A percentile compares a stretch with the other conserved stretches of the same genome.
Conservation (phyloP, 2,329 filamentous ascomycete genomes). For the Ophiobolus disseminans region DNA sequence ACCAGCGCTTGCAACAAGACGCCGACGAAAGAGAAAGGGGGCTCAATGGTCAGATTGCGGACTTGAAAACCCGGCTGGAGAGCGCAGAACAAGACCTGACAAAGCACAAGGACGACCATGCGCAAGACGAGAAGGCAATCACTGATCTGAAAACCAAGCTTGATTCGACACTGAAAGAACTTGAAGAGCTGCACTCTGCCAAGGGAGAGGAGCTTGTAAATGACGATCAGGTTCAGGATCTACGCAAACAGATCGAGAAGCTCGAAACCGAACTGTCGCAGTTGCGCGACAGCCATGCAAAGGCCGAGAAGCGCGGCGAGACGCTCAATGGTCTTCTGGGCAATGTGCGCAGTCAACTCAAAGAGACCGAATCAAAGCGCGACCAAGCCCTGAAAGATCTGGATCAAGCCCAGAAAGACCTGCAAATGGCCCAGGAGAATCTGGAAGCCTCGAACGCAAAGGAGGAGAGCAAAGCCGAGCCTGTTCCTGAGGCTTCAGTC, state of each 20-base stretch:
- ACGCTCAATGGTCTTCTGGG: slow-evolving; percentile 64
- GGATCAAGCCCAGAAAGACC: slow-evolving; percentile 39
- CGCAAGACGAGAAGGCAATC: slow-evolving; percentile 53
- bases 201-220: slow-evolving; percentile 40
- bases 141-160: slow-evolving; percentile 41
- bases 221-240: slow-evolving; percentile 34
- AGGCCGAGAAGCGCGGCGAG: slow-evolving; percentile 60
- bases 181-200: slow-evolving; percentile 56
- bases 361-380: slow-evolving; percentile 60
- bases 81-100: slow-evolving; percentile 56
- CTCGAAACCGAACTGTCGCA: slow-evolving; percentile 42
- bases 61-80: slow-evolving; percentile 39
- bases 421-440: too few relatives aligned
- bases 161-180: slow-evolving; percentile 51
- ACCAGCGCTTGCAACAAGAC: slow-evolving; percentile 52
- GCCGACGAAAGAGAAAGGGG: slow-evolving; percentile 38
- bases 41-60: slow-evolving; percentile 35
- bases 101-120: slow-evolving; percentile 49
- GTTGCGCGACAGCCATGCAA: slow-evolving; percentile 38
- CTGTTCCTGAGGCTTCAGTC: slow-evolving; percentile 23
- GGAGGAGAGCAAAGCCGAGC: slow-evolving; percentile 16
- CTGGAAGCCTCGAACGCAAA: slow-evolving; percentile 23
- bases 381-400: slow-evolving; percentile 55
- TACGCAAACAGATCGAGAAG: slow-evolving; percentile 38
- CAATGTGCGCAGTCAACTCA: slow-evolving; percentile 61